A percentile compares a stretch with the other conserved stretches of the same genome.
Evolutionary conservation across 208 protist species (phyloP).

Genomic region (Trypanosoma conorhini): DNA sequence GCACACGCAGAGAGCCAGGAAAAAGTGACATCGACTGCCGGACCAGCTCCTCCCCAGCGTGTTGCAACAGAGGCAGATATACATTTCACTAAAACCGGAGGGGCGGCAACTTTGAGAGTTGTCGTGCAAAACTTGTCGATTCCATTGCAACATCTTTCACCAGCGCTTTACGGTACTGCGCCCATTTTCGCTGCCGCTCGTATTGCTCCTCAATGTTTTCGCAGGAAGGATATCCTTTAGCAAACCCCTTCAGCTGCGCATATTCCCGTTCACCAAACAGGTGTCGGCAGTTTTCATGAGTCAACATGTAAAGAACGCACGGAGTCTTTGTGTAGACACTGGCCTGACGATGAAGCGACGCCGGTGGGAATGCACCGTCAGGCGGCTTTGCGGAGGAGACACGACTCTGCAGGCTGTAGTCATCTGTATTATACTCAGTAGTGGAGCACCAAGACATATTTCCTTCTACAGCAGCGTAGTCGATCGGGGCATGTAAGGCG

Average conservation of each 20-base stretch:
- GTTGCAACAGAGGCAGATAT: slow-evolving; percentile 5
- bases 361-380: slow-evolving; percentile 18
- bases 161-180: slow-evolving; percentile 33
- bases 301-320: slow-evolving; percentile 37
- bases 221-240: slow-evolving; percentile 57
- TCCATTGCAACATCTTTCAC: slow-evolving; percentile 35
- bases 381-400: background rate
- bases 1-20: no score
- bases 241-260: slow-evolving; percentile 43
- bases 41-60: no score
- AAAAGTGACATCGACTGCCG: no score
- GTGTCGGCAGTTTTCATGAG: slow-evolving; percentile 29
- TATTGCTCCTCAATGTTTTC: slow-evolving; percentile 50
- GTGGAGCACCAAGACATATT: slow-evolving; percentile 11
- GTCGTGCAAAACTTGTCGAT: slow-evolving; percentile 10
- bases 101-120: slow-evolving; percentile 10
- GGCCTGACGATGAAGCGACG: slow-evolving; percentile 30
- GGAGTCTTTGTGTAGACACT: slow-evolving; percentile 47
- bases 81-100: slow-evolving; percentile 19
- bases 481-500: slow-evolving; percentile 22
- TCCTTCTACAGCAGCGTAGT: slow-evolving; percentile 20
- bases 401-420: background rate
- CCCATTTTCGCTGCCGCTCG: slow-evolving; percentile 42
- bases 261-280: slow-evolving; percentile 30
- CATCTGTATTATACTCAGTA: background rate